Percentiles rank a stretch among this genome's conserved stretches.
These are phyloP conservation scores for Quercus gilva DNA, from an alignment of 306 rosid species.

Conservation along the genomic window DNA sequence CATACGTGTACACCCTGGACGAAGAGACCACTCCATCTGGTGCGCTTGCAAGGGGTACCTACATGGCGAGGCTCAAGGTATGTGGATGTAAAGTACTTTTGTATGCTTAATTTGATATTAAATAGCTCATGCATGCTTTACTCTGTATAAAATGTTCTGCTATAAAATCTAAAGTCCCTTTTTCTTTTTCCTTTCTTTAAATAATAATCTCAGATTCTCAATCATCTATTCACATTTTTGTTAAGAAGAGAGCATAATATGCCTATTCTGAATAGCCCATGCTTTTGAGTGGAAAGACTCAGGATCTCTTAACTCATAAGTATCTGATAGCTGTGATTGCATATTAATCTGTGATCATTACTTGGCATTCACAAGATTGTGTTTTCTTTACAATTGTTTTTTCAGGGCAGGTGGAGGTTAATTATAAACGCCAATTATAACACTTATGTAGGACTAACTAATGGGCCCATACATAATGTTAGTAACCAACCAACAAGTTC, in stretches of 20 bases:
- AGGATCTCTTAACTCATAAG: neutral
- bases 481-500: neutral
- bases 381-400: neutral
- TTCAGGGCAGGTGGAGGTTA: neutral
- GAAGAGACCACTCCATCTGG: conserved; percentile 95
- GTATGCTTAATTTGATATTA: neutral
- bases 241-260: neutral
- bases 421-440: neutral
- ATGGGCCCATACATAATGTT: neutral
- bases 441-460: neutral
- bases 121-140: neutral
- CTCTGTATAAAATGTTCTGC: neutral
- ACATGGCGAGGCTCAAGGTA: conserved; percentile 86
- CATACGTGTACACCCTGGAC: conserved; percentile 63
- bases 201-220: neutral
- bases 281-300: neutral
- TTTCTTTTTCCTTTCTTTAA: neutral
- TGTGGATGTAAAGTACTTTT: neutral
- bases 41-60: conserved; percentile 79
- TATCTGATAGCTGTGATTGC: neutral
- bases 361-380: neutral
- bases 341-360: neutral
- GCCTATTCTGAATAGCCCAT: neutral
- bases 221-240: neutral
- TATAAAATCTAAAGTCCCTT: neutral